phyloP scores from a whole-genome alignment of 768 basidiomycete species.

The Rhizopogon vinicolor region DNA sequence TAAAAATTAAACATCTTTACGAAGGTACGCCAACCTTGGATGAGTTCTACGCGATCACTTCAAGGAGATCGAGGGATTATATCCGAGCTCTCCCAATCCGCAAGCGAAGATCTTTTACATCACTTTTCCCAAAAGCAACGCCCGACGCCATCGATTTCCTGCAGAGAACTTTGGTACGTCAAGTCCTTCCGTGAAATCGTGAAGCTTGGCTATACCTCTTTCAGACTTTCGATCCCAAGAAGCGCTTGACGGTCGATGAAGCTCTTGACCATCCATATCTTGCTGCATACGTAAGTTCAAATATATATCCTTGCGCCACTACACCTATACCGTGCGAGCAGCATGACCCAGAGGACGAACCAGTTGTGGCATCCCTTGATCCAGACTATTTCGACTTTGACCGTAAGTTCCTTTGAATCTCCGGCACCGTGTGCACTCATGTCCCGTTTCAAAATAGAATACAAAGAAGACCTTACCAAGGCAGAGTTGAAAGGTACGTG shows the following conservation, averaged over 20 bases:
- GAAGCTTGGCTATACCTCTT: neutral
- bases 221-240: slow-evolving; percentile 85
- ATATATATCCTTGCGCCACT: neutral
- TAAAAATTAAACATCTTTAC: slow-evolving; percentile 14
- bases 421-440: slow-evolving; percentile 2
- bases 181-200: slow-evolving; percentile 28
- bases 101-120: slow-evolving; percentile 64
- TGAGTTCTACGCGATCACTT: slow-evolving; percentile 89
- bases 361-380: slow-evolving; percentile 71
- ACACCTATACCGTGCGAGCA: slow-evolving; percentile 19
- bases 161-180: slow-evolving; percentile 60
- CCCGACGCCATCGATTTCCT: slow-evolving; percentile 70
- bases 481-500: slow-evolving; percentile 59
- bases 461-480: slow-evolving; percentile 73
- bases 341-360: slow-evolving; percentile 92
- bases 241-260: slow-evolving; percentile 77
- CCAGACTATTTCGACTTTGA: slow-evolving; percentile 92
- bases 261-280: slow-evolving; percentile 83
- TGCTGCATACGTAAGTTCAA: slow-evolving; percentile 57
- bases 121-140: slow-evolving; percentile 75
- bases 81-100: slow-evolving; percentile 82
- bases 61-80: slow-evolving; percentile 80
- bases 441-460: slow-evolving; percentile 32
- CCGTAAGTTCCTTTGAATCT: slow-evolving; percentile 36
- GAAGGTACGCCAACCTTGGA: slow-evolving; percentile 80